phyloP scores from a whole-genome alignment of 352 stramenopile species.

The Phytopythium helicoides region DNA sequence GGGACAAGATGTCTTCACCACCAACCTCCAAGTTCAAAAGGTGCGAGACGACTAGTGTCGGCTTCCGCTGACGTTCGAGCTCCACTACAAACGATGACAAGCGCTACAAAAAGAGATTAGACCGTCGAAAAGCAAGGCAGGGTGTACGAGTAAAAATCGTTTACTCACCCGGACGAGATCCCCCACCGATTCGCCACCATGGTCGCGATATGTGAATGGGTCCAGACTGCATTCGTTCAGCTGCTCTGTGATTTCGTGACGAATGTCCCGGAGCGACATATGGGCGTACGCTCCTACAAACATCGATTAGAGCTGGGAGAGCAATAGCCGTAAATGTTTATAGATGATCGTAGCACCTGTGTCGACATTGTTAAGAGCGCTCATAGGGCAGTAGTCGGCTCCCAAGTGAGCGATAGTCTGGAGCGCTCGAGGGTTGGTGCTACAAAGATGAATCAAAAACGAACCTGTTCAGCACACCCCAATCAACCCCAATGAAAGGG shows the following conservation, averaged over 20 bases:
- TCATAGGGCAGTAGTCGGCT: conserved; percentile 39
- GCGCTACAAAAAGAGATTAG: conserved; percentile 15
- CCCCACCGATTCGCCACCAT: conserved; percentile 42
- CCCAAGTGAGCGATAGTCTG: conserved; percentile 38
- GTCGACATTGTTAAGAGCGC: conserved; percentile 40
- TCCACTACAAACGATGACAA: conserved; percentile 50
- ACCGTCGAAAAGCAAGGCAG: not conserved
- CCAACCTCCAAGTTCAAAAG: conserved; percentile 39
- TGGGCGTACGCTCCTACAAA: conserved; percentile 33
- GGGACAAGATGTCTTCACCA: too few relatives aligned
- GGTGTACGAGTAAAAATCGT: not conserved
- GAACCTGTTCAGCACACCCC: not conserved
- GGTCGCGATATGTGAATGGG: conserved; percentile 44
- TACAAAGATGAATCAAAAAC: conserved; percentile 8
- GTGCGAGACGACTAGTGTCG: conserved; percentile 38
- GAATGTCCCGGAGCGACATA: conserved; percentile 36
- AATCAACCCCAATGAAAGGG: not conserved
- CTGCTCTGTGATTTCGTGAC: conserved; percentile 28
- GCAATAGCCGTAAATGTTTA: too few relatives aligned
- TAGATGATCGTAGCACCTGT: conserved; percentile 14
- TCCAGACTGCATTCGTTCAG: conserved; percentile 40
- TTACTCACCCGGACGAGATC: conserved; percentile 39
- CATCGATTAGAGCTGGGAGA: not conserved
- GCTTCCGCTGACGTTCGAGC: conserved; percentile 38
- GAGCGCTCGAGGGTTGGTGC: conserved; percentile 32